phyloP scores from a whole-genome alignment of 108 stramenopile genomes.

The Fragilariopsis cylindrus region DNA sequence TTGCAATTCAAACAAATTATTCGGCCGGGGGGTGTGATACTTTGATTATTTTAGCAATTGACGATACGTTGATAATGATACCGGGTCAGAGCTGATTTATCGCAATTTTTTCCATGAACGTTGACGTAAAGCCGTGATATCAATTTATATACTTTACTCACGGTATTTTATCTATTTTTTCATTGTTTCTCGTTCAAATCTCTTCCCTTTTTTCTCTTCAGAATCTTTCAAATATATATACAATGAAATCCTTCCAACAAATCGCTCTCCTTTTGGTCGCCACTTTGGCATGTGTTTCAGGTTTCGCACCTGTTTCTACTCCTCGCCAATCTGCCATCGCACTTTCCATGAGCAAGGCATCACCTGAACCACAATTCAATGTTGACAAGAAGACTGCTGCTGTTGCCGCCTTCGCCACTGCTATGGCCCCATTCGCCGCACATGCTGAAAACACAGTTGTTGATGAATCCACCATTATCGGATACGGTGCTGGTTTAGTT shows the following conservation, averaged over 20 bases:
- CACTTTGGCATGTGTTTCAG: constrained; percentile 65
- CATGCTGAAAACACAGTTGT: constrained; percentile 55
- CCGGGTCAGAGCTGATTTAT: no score
- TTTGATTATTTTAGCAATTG: no score
- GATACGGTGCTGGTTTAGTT: constrained; percentile 86
- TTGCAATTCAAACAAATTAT: no score
- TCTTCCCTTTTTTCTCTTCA: not conserved
- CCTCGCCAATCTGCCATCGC: constrained; percentile 50
- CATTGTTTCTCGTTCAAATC: not conserved
- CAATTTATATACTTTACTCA: no score
- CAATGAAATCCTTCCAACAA: constrained; percentile 79
- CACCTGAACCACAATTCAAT: constrained; percentile 53
- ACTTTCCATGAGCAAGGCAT: constrained; percentile 45
- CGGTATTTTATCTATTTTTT: no score
- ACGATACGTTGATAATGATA: no score
- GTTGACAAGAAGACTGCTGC: constrained; percentile 65
- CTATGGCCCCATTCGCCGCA: constrained; percentile 85
- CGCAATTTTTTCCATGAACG: no score
- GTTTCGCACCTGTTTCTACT: constrained; percentile 66
- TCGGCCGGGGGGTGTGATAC: no score
- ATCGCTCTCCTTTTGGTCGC: constrained; percentile 54
- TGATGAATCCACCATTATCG: constrained; percentile 80
- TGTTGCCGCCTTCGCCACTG: constrained; percentile 81
- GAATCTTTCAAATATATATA: constrained; percentile 4
- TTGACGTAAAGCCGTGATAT: no score